Conservation (phyloP, 1,139 yeast species). For the Casaregolazyma lundiana region DNA sequence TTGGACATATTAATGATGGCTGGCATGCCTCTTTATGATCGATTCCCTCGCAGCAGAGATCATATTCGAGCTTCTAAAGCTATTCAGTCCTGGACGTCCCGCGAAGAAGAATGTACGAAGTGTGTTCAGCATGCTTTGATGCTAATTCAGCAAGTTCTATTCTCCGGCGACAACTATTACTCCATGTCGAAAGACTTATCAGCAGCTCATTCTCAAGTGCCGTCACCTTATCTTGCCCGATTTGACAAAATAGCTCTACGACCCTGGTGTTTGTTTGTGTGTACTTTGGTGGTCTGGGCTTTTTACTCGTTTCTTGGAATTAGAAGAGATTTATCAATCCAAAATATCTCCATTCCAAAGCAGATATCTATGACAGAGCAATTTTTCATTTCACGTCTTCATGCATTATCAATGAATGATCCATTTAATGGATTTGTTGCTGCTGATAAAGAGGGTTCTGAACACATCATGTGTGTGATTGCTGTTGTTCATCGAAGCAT, state of each 20-base stretch:
- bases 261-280: conserved; percentile 21
- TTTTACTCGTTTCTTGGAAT: conserved; percentile 13
- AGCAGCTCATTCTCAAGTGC: not conserved
- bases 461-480: conserved; percentile 14
- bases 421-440: conserved; percentile 11
- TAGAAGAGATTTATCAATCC: conserved; percentile 3
- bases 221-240: conserved; percentile 12
- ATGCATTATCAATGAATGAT: conserved; percentile 14
- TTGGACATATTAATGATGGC: conserved; percentile 18
- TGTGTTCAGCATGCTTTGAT: conserved; percentile 18
- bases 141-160: conserved; percentile 19
- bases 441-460: conserved; percentile 8
- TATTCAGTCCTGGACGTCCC: conserved; percentile 21
- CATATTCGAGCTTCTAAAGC: conserved; percentile 20
- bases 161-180: conserved; percentile 13
- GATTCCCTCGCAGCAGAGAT: conserved; percentile 21
- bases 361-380: conserved; percentile 14
- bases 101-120: conserved; percentile 14
- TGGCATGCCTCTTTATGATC: conserved; percentile 18
- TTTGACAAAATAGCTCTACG: conserved; percentile 20
- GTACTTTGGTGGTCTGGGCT: conserved; percentile 19
- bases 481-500: conserved; percentile 13
- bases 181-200: not conserved
- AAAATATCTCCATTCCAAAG: conserved; percentile 5
- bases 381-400: conserved; percentile 14